Evolutionary conservation across 2,329 filamentous ascomycete species (phyloP), one percentile per base, ranked within the genome.

Genomic region (Emmonsiellopsis sp.): DNA sequence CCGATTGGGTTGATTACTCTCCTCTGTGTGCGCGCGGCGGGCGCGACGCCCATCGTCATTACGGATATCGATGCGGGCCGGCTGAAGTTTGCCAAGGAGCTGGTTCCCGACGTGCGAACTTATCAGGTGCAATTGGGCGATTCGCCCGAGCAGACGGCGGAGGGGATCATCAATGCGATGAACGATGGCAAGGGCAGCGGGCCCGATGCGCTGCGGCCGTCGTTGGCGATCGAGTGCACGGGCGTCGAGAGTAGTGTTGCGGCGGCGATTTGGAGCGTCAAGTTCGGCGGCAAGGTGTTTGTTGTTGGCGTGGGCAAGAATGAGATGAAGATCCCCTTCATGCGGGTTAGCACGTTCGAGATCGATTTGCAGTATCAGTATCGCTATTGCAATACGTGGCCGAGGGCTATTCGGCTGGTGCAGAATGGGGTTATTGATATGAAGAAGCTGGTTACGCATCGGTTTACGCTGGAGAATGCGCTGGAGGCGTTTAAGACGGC

Each of bases 321-420:
- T 69, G 89, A 96, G 77, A 93, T 97, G 77, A 89, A 82, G 72
- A 86, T 97, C 59, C 92, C 92, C 31, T 97, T 97, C 71, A 96
- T 96, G 92, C 77, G 89, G 50, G 80, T 92, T 54, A 92, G 86
- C 63, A 92, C 91, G 5, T 82, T 88, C 59, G 93, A 97, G 75
- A 87, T 97, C 62, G 92, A 97, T 72, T 77, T 97, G 56, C 89
- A 95, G 74, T 93, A 96, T 72, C 92, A 97, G 76, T 97, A 97
- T 76, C 83, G 93, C 57, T 97, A 97, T 77, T 82, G 81, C 75
- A 96, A 97, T 76, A 95, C 89, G 20, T 97, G 92, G 92, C 93
- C 92, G 35, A 82, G 89, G 58, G 92, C 93, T 43, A 96, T 97
- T 61, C 82, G 91, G 47, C 76, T 97, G 59, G 80, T 97, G 38